These are phyloP conservation scores for Arachnomyces sp. DNA, from an alignment of 2,329 filamentous ascomycete species.

Conservation along the genomic window DNA sequence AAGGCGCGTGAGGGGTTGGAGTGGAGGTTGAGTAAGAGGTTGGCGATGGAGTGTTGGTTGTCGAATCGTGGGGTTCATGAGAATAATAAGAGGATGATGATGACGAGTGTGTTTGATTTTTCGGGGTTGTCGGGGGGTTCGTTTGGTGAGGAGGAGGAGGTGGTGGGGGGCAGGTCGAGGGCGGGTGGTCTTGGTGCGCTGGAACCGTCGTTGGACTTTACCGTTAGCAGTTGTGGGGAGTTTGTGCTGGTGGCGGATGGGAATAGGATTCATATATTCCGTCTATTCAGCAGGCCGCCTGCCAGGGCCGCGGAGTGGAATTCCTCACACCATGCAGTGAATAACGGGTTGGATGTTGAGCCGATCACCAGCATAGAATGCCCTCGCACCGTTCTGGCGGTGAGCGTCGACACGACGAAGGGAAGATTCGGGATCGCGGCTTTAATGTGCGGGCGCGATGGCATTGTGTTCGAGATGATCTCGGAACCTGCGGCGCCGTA, in stretches of 20 bases:
- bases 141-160: constrained; percentile 13
- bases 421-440: constrained; percentile 49
- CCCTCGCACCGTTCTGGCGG: constrained; percentile 48
- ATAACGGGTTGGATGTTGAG: constrained; percentile 27
- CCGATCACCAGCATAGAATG: constrained; percentile 49
- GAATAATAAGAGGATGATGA: constrained; percentile 28
- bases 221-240: constrained; percentile 49
- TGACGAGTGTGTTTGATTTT: constrained; percentile 26
- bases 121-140: constrained; percentile 16
- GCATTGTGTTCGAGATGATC: constrained; percentile 51
- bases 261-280: constrained; percentile 50
- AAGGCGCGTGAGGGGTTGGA: constrained; percentile 18
- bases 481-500: constrained; percentile 10
- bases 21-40: constrained; percentile 37
- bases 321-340: too few relatives aligned
- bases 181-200: constrained; percentile 3
- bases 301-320: too few relatives aligned
- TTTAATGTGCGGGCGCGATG: constrained; percentile 52
- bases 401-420: constrained; percentile 55
- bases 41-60: constrained; percentile 45
- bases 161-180: constrained; percentile 11
- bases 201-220: constrained; percentile 34
- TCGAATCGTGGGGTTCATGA: constrained; percentile 25
- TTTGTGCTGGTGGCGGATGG: constrained; percentile 50
- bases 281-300: constrained; percentile 22